phyloP scores from a whole-genome alignment of 1,284 basidiomycete species.

The Papiliotrema laurentii region DNA sequence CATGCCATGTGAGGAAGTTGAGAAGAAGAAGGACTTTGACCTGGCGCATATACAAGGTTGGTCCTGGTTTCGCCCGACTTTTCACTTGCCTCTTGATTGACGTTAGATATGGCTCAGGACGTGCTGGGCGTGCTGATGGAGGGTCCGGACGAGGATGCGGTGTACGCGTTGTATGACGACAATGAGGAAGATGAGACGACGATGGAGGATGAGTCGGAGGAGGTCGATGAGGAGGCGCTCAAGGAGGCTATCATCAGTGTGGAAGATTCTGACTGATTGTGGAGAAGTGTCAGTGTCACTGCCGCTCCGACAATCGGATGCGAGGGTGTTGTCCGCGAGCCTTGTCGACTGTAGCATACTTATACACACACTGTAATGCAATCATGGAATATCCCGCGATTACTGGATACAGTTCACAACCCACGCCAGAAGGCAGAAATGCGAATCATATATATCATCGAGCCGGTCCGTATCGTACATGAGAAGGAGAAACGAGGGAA shows the following conservation, averaged over 20 bases:
- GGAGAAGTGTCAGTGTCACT: too few species aligned
- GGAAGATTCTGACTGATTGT: slow-evolving; percentile 1
- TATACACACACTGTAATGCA: too few species aligned
- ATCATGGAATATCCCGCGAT: too few species aligned
- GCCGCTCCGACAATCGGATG: too few species aligned
- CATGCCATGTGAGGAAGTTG: slow-evolving; percentile 33
- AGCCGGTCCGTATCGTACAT: too few species aligned
- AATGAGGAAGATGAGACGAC: slow-evolving; percentile 17
- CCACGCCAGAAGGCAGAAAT: too few species aligned
- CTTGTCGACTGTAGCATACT: too few species aligned
- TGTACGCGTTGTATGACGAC: slow-evolving; percentile 61
- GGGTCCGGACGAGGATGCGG: slow-evolving; percentile 62
- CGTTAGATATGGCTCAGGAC: slow-evolving; percentile 60
- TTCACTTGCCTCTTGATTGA: not conserved
- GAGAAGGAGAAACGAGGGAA: too few species aligned
- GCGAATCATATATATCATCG: too few species aligned
- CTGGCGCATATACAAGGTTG: slow-evolving; percentile 57
- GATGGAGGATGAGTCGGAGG: not conserved
- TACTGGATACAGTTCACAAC: too few species aligned
- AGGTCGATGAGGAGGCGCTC: not conserved
- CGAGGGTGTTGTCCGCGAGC: too few species aligned
- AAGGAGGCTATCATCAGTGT: not conserved
- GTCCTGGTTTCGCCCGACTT: slow-evolving; percentile 13
- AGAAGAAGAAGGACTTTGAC: slow-evolving; percentile 47
- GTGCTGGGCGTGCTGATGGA: slow-evolving; percentile 68